These are phyloP conservation scores for Fusarium sp. DNA, from an alignment of 2,329 filamentous ascomycete species.

Conservation along the genomic window DNA sequence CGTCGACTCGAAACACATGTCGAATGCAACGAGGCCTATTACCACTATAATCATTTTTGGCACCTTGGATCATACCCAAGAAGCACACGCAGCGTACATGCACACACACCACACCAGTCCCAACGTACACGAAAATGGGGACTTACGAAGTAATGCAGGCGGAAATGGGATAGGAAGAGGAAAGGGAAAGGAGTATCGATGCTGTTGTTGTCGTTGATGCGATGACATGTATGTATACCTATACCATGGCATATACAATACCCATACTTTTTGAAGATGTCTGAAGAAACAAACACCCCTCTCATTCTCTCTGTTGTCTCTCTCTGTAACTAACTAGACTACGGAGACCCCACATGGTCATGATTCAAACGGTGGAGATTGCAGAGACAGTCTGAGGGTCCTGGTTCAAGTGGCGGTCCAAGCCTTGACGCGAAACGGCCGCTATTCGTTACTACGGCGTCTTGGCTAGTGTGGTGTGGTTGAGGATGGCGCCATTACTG, in stretches of 20 bases:
- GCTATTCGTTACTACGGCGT: conserved; percentile 22
- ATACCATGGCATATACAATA: conserved; percentile 39
- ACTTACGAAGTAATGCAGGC: conserved; percentile 38
- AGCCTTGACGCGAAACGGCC: conserved; percentile 23
- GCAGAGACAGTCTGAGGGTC: neutral
- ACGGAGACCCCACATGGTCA: neutral
- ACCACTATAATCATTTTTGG: conserved; percentile 12
- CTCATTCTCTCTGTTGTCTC: neutral
- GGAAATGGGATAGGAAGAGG: conserved; percentile 9
- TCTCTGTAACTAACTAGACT: neutral
- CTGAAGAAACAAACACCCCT: conserved; percentile 1
- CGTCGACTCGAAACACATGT: neutral
- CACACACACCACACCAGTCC: conserved; percentile 19
- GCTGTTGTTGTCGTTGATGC: conserved; percentile 9
- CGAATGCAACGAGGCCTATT: conserved; percentile 18
- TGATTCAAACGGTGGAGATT: neutral
- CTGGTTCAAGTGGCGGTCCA: conserved; percentile 9
- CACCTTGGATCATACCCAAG: conserved; percentile 2
- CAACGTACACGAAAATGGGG: conserved; percentile 30
- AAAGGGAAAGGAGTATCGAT: conserved; percentile 12
- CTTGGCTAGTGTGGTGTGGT: conserved; percentile 7
- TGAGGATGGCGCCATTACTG: conserved; percentile 14
- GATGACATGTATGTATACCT: conserved; percentile 12
- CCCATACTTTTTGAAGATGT: conserved; percentile 36
- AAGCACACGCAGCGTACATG: conserved; percentile 13